Percentiles rank a stretch among this genome's conserved stretches.
These are phyloP conservation scores for Rosa rugosa DNA, from an alignment of 306 rosid genomes.

Conservation along the genomic window DNA sequence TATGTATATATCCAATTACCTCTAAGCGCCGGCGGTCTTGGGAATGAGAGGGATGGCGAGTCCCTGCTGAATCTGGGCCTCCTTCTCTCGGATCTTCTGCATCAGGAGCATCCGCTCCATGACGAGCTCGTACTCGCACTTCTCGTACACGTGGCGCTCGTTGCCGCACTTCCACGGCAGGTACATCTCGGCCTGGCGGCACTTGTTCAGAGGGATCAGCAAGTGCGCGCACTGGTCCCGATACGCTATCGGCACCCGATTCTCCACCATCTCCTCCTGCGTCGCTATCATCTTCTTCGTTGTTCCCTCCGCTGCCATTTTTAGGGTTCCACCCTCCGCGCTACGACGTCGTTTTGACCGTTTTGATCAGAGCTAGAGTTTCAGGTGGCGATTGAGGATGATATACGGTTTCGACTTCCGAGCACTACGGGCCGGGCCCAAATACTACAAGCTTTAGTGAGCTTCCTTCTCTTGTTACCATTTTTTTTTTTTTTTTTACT, in stretches of 20 bases:
- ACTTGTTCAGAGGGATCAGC: slow-evolving; percentile 91
- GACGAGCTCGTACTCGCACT: slow-evolving; percentile 89
- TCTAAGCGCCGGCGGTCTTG: slow-evolving; percentile 65
- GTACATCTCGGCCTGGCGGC: slow-evolving; percentile 77
- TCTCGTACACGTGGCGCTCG: slow-evolving; percentile 85
- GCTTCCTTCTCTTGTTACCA: too few relatives aligned
- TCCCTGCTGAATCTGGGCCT: slow-evolving; percentile 37
- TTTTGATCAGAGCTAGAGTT: background rate
- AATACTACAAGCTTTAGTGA: background rate
- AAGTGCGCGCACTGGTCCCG: slow-evolving; percentile 93
- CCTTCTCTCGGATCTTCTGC: slow-evolving; percentile 82
- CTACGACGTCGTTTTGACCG: background rate
- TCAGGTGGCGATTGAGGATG: background rate
- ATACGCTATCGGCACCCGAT: slow-evolving; percentile 74
- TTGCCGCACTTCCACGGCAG: slow-evolving; percentile 93
- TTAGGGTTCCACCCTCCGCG: background rate
- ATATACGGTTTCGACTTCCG: too few relatives aligned
- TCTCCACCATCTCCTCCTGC: slow-evolving; percentile 88
- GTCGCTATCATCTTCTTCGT: slow-evolving; percentile 98
- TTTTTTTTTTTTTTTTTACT: background rate
- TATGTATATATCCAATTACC: too few relatives aligned
- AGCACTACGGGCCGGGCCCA: background rate
- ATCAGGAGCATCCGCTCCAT: slow-evolving; percentile 95
- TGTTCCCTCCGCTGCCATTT: slow-evolving; percentile 66
- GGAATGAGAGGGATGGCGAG: slow-evolving; percentile 59